These are phyloP conservation scores for Ramalina peruviana DNA, from an alignment of 495 filamentous ascomycete species.

Conservation along the genomic window DNA sequence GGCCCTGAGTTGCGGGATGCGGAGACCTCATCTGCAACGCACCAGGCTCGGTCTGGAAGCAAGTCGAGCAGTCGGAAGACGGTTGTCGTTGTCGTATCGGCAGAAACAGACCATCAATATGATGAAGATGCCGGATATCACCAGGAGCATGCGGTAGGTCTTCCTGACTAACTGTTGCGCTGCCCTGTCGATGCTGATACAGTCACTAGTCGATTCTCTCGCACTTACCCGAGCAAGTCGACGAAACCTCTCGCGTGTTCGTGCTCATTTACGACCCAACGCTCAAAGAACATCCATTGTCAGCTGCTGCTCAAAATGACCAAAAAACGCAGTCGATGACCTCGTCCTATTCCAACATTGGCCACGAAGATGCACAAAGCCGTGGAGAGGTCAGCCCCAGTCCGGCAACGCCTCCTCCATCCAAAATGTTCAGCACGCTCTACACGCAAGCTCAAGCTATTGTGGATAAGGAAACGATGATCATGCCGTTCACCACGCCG, in stretches of 20 bases:
- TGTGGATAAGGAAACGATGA: constrained; percentile 69
- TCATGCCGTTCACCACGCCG: constrained; percentile 72
- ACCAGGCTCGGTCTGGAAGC: neutral
- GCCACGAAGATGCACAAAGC: constrained; percentile 56
- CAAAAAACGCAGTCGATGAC: constrained; percentile 49
- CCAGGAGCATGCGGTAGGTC: constrained; percentile 66
- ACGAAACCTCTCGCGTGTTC: constrained; percentile 59
- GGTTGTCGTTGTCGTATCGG: constrained; percentile 74
- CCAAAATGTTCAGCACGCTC: constrained; percentile 50
- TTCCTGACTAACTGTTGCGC: neutral
- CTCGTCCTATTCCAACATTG: constrained; percentile 82
- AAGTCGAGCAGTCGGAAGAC: constrained; percentile 44
- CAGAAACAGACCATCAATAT: constrained; percentile 46
- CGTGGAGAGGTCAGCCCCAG: constrained; percentile 46
- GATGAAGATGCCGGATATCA: constrained; percentile 43
- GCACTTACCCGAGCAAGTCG: constrained; percentile 62
- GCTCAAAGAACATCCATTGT: constrained; percentile 48
- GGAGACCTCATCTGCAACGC: constrained; percentile 2
- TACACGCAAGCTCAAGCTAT: constrained; percentile 61
- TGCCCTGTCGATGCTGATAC: constrained; percentile 1
- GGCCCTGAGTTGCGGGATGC: constrained; percentile 11
- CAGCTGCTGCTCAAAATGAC: constrained; percentile 28
- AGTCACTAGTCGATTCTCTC: constrained; percentile 65
- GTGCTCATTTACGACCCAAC: constrained; percentile 77
- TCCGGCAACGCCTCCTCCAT: constrained; percentile 23